These are phyloP conservation scores for Termitomyces titanicus DNA, from an alignment of 768 basidiomycete species.

Conservation along the genomic window DNA sequence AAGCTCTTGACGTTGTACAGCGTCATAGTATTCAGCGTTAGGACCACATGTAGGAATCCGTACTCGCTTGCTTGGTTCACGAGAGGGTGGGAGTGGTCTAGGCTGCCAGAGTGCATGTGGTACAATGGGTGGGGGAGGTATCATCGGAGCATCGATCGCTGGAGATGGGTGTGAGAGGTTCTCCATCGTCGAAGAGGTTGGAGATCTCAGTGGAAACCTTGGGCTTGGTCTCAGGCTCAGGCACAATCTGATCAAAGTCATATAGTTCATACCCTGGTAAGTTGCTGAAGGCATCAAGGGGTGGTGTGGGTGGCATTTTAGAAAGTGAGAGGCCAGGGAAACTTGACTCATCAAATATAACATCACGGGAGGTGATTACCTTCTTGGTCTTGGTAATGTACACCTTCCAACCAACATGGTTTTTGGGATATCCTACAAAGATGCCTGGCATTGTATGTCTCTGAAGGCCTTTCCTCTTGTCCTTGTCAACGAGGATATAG, in stretches of 20 bases:
- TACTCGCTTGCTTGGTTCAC: background rate
- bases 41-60: background rate
- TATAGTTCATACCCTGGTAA: background rate
- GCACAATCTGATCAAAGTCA: background rate
- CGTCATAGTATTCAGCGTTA: background rate
- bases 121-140: background rate
- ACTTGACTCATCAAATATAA: constrained; percentile 26
- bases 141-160: no score
- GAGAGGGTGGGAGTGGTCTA: background rate
- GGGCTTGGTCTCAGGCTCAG: no score
- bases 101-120: background rate
- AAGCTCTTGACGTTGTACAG: background rate
- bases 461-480: constrained; percentile 22
- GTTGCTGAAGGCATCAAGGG: background rate
- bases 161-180: no score
- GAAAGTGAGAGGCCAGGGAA: constrained; percentile 19
- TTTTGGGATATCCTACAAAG: constrained; percentile 27
- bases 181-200: no score
- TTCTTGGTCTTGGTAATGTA: constrained; percentile 20
- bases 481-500: constrained; percentile 29
- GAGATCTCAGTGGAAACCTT: no score
- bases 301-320: background rate
- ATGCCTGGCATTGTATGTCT: constrained; percentile 21
- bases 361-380: constrained; percentile 19
- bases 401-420: constrained; percentile 24